phyloP scores from a whole-genome alignment of 2,329 filamentous ascomycete genomes.

The Ambrosiella beaveri region DNA sequence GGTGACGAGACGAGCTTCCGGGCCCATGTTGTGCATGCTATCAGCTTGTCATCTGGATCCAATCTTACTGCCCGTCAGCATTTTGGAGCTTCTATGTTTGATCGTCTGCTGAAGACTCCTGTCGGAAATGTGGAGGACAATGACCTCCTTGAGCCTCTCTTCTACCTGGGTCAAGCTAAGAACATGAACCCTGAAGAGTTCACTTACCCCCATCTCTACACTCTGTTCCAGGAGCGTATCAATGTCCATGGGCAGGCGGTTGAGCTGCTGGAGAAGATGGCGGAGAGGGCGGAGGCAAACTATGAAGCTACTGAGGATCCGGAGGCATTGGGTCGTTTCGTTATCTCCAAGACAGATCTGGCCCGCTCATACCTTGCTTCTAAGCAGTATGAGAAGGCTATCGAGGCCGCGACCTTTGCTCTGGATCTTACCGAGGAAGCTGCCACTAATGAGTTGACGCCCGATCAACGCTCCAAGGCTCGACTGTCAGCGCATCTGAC shows the following conservation, averaged over 20 bases:
- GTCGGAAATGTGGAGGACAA: slow-evolving; percentile 29
- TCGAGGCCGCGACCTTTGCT: slow-evolving; percentile 65
- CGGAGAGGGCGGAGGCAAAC: slow-evolving; percentile 53
- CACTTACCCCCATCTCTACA: slow-evolving; percentile 57
- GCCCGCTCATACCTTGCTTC: slow-evolving; percentile 65
- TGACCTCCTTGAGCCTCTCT: slow-evolving; percentile 68
- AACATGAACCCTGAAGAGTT: slow-evolving; percentile 54
- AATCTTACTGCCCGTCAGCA: slow-evolving; percentile 57
- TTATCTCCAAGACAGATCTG: slow-evolving; percentile 71
- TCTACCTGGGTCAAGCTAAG: slow-evolving; percentile 69
- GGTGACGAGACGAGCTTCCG: slow-evolving; percentile 64
- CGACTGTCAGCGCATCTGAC: slow-evolving; percentile 75
- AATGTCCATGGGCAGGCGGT: slow-evolving; percentile 50
- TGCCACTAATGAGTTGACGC: slow-evolving; percentile 45
- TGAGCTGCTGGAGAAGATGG: slow-evolving; percentile 46
- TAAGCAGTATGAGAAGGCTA: slow-evolving; percentile 46
- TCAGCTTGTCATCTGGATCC: slow-evolving; percentile 74
- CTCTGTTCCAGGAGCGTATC: slow-evolving; percentile 67
- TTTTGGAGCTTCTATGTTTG: slow-evolving; percentile 68
- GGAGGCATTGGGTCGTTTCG: slow-evolving; percentile 55
- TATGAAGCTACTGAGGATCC: slow-evolving; percentile 73
- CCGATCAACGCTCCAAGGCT: slow-evolving; percentile 48
- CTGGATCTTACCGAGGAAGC: slow-evolving; percentile 63
- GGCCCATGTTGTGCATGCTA: slow-evolving; percentile 79
- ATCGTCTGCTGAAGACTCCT: slow-evolving; percentile 49